Percentiles rank a stretch among this genome's conserved stretches.
Conservation (phyloP, 441 rosid genomes). For the Erysimum cheiri region DNA sequence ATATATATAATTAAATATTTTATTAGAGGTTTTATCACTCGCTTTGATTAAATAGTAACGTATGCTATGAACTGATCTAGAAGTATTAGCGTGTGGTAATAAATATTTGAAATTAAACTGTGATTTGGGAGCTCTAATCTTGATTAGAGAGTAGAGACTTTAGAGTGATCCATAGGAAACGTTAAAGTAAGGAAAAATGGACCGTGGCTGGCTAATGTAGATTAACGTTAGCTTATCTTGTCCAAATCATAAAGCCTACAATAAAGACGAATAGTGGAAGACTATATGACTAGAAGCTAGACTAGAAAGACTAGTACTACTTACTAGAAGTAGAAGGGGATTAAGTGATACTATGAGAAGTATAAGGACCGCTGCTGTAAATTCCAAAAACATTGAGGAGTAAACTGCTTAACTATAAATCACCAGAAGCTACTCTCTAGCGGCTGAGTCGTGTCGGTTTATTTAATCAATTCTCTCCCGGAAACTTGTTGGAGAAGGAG, state of each 20-base stretch:
- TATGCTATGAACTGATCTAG: too few relatives aligned
- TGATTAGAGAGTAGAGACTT: neutral
- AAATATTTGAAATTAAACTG: neutral
- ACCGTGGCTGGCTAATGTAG: neutral
- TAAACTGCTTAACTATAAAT: slow-evolving; percentile 29
- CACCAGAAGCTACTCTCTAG: neutral
- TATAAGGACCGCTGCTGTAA: neutral
- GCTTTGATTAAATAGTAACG: neutral
- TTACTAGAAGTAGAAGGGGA: neutral
- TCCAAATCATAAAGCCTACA: too few relatives aligned
- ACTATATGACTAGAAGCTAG: too few relatives aligned
- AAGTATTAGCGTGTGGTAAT: too few relatives aligned
- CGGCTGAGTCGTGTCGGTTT: slow-evolving; percentile 2
- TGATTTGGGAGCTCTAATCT: neutral
- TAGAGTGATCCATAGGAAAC: neutral
- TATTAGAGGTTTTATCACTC: neutral
- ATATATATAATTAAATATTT: neutral
- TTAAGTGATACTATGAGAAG: neutral
- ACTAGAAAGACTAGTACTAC: neutral
- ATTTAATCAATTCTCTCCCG: neutral
- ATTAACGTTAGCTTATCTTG: neutral
- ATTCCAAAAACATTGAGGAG: neutral
- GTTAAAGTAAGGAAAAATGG: neutral
- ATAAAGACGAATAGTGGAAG: too few relatives aligned
- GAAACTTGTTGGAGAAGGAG: slow-evolving; percentile 34